Percentiles rank a stretch among this genome's conserved stretches.
Evolutionary conservation across 2,329 filamentous ascomycete species (phyloP).

Genomic region (Paecilomyces dactylethromorphus): DNA sequence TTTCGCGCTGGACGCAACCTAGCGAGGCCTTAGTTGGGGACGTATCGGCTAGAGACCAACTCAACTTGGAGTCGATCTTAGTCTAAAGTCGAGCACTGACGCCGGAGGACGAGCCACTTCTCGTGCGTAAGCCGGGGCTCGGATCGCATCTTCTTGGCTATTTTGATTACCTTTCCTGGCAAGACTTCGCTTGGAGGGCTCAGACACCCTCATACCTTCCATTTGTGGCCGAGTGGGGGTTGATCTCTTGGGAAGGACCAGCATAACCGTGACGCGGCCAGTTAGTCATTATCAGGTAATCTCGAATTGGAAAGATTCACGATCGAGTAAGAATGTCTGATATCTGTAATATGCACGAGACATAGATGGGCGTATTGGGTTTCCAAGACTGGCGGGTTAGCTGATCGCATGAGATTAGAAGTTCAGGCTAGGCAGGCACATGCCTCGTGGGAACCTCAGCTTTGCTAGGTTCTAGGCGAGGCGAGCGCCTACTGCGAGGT

Average conservation of each 20-base stretch:
- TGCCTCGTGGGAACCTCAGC: not conserved
- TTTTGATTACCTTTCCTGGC: not conserved
- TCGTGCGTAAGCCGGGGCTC: slow-evolving; percentile 5
- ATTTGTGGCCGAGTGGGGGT: not conserved
- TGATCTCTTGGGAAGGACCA: not conserved
- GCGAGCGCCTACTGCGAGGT: not conserved
- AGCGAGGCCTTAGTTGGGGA: not conserved
- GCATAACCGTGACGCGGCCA: not conserved
- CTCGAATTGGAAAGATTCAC: not conserved
- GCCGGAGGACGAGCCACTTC: not conserved
- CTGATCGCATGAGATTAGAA: not conserved
- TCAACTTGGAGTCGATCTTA: not conserved
- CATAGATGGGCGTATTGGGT: not conserved
- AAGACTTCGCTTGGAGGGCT: not conserved
- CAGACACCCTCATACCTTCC: not conserved
- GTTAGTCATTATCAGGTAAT: not conserved
- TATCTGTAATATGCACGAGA: not conserved
- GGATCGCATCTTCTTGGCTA: slow-evolving; percentile 13
- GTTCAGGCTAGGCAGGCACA: not conserved
- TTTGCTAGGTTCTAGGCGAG: not conserved
- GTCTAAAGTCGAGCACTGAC: slow-evolving; percentile 2
- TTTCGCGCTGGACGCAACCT: not conserved
- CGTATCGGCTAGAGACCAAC: not conserved
- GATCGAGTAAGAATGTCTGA: not conserved
- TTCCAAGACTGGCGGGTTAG: not conserved